Evolutionary conservation across 83 land plant genomes (phyloP).

Genomic region (Diphasiastrum complanatum): DNA sequence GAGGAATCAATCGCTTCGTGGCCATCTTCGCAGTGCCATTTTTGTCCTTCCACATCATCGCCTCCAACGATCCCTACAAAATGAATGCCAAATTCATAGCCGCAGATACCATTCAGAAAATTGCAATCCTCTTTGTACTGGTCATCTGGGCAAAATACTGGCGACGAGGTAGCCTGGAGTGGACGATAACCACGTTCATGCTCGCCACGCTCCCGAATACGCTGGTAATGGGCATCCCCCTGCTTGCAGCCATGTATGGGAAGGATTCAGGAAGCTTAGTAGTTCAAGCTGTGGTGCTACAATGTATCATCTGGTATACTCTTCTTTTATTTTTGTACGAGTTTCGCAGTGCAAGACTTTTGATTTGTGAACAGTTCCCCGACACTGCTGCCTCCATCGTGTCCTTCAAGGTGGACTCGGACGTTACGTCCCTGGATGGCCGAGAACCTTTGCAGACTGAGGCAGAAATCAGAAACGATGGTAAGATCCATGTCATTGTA

Average conservation of each 20-base stretch:
- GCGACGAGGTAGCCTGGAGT: slow-evolving; percentile 2
- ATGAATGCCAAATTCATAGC: slow-evolving; percentile 4
- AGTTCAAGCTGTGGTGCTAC: slow-evolving; percentile 10
- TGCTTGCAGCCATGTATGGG: slow-evolving; percentile 18
- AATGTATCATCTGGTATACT: slow-evolving; percentile 12
- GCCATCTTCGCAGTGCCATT: no score
- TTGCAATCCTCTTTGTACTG: background rate
- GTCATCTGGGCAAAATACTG: background rate
- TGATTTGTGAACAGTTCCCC: slow-evolving; percentile 5
- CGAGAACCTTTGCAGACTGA: slow-evolving; percentile 7
- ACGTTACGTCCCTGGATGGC: slow-evolving; percentile 1
- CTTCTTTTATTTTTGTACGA: slow-evolving; percentile 8
- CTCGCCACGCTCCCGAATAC: slow-evolving; percentile 10
- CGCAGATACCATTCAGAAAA: background rate
- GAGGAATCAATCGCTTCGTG: no score
- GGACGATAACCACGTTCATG: slow-evolving; percentile 9
- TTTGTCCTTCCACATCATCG: no score
- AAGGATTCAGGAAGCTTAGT: background rate
- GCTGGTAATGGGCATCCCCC: slow-evolving; percentile 17
- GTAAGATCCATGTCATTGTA: slow-evolving; percentile 11
- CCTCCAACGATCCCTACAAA: no score
- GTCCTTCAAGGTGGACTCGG: slow-evolving; percentile 13
- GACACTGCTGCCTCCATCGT: slow-evolving; percentile 17
- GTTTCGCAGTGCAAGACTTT: slow-evolving; percentile 8
- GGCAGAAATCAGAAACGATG: slow-evolving; percentile 8